Base-by-base conservation (phyloP, 768 basidiomycete genomes). In the Hygrophoropsis aurantiaca region DNA sequence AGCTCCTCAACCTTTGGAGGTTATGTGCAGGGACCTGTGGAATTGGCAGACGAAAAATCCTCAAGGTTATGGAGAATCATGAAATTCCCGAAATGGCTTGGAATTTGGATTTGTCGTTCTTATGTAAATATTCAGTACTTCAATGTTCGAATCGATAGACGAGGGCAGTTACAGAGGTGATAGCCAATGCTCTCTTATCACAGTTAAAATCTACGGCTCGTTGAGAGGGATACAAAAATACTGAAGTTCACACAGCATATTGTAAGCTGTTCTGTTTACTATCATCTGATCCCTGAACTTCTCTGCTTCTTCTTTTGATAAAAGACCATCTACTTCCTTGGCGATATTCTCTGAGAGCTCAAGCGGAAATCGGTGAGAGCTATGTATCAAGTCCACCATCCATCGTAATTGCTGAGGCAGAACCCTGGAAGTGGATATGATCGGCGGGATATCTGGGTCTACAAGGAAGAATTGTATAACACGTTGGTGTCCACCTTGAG, bases 21-120 rank as follows among this genome's bases (percentile, higher is more conserved):
- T 85, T 46, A 98, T 98, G 92, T 98, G 97, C 68, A 75, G 81
- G 46, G 97, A 99, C 68, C 74, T 97, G 57, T 98, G 97, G 97
- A 94, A 94, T 71, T 99, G 94, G 92, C 95, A 98, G 73, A 83
- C 82, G n/a, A 90, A 83, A 66, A 90, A 97, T 58, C 90, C 89
- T 6, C 62, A 79, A 24, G 94, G 94, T 3, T 97, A 90, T 53
- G 68, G 68, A 42, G 46, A 58, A 57, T 58, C 51, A 33, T 61
- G 48, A 64, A n/a, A n/a, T n/a, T 38, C 33, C 38, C 42, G 25
- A 32, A 37, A 13, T 30, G 27, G 27, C 27, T 13, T 30, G 13
- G n/a, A n/a, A n/a, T n/a, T 30, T 30, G 27, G 27, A 6, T 30
- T 30, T 13, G 6, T 30, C 27, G 13, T 6, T n/a, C n/a, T n/a